phyloP scores from a whole-genome alignment of 257 asterid genomes.

The Solanum tarapatanum region DNA sequence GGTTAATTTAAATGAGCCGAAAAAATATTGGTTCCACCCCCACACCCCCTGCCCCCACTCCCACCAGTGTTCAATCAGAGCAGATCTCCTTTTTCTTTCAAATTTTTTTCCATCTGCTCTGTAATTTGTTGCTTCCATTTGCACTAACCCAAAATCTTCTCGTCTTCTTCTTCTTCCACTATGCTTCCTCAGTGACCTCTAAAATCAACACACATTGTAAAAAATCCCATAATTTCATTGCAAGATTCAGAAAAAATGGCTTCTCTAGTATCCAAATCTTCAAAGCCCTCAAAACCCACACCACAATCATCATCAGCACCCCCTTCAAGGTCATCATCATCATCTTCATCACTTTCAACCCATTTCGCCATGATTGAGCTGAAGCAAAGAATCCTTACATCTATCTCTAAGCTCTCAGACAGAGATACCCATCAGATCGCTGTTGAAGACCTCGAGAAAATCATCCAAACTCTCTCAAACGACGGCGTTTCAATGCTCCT shows the following conservation, averaged over 20 bases:
- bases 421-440: constrained; percentile 99
- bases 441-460: constrained; percentile 77
- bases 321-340: constrained; percentile 35
- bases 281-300: constrained; percentile 39
- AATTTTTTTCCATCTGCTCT: not conserved
- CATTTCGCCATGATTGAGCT: constrained; percentile 90
- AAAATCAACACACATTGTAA: not conserved
- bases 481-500: constrained; percentile 90
- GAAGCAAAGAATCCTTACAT: constrained; percentile 79
- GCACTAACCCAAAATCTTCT: not conserved
- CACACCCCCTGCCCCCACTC: not conserved
- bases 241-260: not conserved
- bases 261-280: constrained; percentile 27
- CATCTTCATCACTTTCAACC: constrained; percentile 52
- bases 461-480: constrained; percentile 58
- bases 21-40: not conserved
- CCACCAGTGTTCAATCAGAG: too few species aligned
- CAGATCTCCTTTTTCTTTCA: not conserved
- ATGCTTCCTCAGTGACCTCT: not conserved
- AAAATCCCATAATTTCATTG: not conserved
- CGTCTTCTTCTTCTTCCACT: not conserved
- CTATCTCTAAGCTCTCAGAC: constrained; percentile 87
- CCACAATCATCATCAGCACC: constrained; percentile 18
- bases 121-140: not conserved
- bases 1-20: not conserved